Percentiles rank a stretch among this genome's conserved stretches.
Evolutionary conservation across 176 grass and related monocot species (phyloP).

Genomic region (Areca catechu): DNA sequence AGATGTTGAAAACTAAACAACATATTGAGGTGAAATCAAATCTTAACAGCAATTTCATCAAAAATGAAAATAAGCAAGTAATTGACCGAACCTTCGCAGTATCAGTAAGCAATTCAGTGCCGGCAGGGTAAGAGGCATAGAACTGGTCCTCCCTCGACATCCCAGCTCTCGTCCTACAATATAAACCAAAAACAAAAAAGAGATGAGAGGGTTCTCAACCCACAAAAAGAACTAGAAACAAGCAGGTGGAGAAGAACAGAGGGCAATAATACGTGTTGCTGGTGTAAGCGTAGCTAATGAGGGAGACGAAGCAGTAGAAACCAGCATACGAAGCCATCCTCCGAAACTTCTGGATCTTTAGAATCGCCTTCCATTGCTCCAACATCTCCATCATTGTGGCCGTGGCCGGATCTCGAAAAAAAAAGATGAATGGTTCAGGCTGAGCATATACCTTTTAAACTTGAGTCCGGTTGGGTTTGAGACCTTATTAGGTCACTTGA

Average conservation of each 20-base stretch:
- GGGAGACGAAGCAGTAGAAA: conserved; percentile 62
- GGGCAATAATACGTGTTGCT: conserved; percentile 45
- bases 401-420: too few species aligned
- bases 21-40: too few species aligned
- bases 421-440: too few species aligned
- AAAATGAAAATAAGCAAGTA: neutral
- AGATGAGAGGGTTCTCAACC: conserved; percentile 1
- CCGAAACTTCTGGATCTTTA: conserved; percentile 79
- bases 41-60: too few species aligned
- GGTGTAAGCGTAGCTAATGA: conserved; percentile 74
- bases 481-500: too few species aligned
- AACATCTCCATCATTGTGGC: conserved; percentile 32
- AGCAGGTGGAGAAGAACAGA: neutral
- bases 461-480: too few species aligned
- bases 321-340: conserved; percentile 49
- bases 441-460: too few species aligned
- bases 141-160: conserved; percentile 79
- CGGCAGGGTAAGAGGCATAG: conserved; percentile 73
- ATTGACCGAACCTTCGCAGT: conserved; percentile 56
- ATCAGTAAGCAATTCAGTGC: conserved; percentile 69
- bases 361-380: conserved; percentile 51
- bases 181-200: neutral
- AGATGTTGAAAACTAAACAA: too few species aligned
- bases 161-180: conserved; percentile 63
- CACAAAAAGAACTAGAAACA: conserved; percentile 1